phyloP scores from a whole-genome alignment of 768 basidiomycete species.

The Hericium coralloides region DNA sequence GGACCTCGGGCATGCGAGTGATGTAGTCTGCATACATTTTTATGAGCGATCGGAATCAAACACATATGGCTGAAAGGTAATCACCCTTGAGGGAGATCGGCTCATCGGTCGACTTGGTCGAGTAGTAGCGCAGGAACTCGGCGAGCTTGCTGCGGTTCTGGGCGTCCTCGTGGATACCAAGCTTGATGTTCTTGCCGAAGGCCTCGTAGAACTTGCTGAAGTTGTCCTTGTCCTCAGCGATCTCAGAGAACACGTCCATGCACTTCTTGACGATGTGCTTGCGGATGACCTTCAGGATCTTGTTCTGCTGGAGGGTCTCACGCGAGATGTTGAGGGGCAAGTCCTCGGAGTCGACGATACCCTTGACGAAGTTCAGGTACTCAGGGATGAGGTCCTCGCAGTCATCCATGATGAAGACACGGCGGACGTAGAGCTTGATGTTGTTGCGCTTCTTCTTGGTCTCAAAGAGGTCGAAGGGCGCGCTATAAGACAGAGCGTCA shows the following conservation, averaged over 20 bases:
- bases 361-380: constrained; percentile 99
- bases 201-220: constrained; percentile 95
- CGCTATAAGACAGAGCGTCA: constrained; percentile 35
- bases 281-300: constrained; percentile 99
- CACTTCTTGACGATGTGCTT: constrained; percentile 99
- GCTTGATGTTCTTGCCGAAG: constrained; percentile 99
- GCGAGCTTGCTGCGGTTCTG: constrained; percentile 99
- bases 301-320: constrained; percentile 99
- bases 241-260: constrained; percentile 89
- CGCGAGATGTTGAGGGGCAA: constrained; percentile 99
- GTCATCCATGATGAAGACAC: constrained; percentile 99
- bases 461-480: constrained; percentile 99
- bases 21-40: constrained; percentile 69
- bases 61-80: constrained; percentile 12
- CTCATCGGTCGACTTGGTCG: constrained; percentile 90
- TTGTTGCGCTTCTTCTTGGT: constrained; percentile 99
- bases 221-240: constrained; percentile 99
- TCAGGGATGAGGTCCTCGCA: constrained; percentile 99
- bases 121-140: constrained; percentile 97
- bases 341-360: constrained; percentile 99
- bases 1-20: constrained; percentile 97
- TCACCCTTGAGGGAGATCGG: constrained; percentile 86
- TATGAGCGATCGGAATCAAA: background rate
- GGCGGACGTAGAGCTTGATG: constrained; percentile 99
- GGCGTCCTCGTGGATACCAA: constrained; percentile 98